phyloP scores from a whole-genome alignment of 2,329 filamentous ascomycete species.

The Lachnellula subtilissima region DNA sequence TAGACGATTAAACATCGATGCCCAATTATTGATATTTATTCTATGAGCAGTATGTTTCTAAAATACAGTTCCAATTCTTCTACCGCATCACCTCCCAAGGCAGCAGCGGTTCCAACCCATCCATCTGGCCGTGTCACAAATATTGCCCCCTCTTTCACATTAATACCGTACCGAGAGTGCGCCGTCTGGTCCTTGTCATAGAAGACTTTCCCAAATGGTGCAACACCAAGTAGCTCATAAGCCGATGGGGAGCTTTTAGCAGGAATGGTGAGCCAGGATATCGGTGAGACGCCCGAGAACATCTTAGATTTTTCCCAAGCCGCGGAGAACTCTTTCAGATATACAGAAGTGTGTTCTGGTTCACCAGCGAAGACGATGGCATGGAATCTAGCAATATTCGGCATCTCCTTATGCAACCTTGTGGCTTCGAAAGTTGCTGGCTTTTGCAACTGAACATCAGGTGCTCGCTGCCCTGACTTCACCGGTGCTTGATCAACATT shows the following conservation, averaged over 20 bases:
- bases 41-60: constrained; percentile 33
- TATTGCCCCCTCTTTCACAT: constrained; percentile 37
- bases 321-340: constrained; percentile 17
- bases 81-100: constrained; percentile 33
- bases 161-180: constrained; percentile 37
- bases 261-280: constrained; percentile 44
- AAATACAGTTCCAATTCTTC: constrained; percentile 48
- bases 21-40: background rate
- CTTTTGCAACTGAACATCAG: constrained; percentile 41
- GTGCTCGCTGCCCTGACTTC: constrained; percentile 39
- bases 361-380: constrained; percentile 40
- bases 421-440: constrained; percentile 42
- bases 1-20: background rate
- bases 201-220: constrained; percentile 46
- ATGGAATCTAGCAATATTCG: constrained; percentile 39
- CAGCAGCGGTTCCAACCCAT: constrained; percentile 43
- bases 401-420: constrained; percentile 40
- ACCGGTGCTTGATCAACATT: constrained; percentile 23
- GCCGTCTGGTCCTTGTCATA: constrained; percentile 51
- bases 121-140: constrained; percentile 50
- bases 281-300: constrained; percentile 36
- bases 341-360: constrained; percentile 20
- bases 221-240: constrained; percentile 40
- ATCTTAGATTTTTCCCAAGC: constrained; percentile 19
- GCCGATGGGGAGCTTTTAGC: constrained; percentile 39